Conservation (phyloP, 768 basidiomycete genomes). For the Naganishia kalamii region DNA sequence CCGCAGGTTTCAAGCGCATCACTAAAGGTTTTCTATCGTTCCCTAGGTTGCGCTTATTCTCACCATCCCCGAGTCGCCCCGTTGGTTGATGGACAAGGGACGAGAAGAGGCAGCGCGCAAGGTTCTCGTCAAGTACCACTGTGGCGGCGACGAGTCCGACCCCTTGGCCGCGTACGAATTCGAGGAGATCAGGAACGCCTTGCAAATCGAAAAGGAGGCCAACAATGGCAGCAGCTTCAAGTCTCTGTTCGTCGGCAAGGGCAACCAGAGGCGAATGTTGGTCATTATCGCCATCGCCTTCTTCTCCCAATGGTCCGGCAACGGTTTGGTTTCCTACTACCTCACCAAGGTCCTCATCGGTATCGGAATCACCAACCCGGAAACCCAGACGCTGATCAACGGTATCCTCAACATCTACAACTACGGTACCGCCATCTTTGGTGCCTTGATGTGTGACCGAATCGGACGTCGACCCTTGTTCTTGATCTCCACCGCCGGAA, state of each 20-base stretch:
- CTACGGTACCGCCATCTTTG: constrained; percentile 49
- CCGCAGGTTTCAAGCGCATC: neutral
- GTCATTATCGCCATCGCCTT: constrained; percentile 58
- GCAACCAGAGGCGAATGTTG: constrained; percentile 63
- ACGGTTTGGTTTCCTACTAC: constrained; percentile 62
- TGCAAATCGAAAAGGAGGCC: constrained; percentile 59
- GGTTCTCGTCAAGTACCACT: constrained; percentile 76
- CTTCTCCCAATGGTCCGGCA: constrained; percentile 47
- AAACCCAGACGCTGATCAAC: constrained; percentile 67
- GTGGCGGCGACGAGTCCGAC: constrained; percentile 60
- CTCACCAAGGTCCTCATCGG: constrained; percentile 61
- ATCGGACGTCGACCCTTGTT: constrained; percentile 66
- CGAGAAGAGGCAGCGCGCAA: constrained; percentile 61
- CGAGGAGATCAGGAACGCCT: constrained; percentile 62
- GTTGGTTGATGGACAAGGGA: constrained; percentile 73
- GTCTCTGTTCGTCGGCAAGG: constrained; percentile 58
- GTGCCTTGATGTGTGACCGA: constrained; percentile 61
- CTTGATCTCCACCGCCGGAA: constrained; percentile 23
- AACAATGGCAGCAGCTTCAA: constrained; percentile 53
- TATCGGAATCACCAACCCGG: constrained; percentile 44
- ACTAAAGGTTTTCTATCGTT: constrained; percentile 32
- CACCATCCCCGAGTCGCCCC: constrained; percentile 74
- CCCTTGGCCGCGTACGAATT: constrained; percentile 45
- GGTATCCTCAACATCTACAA: constrained; percentile 69
- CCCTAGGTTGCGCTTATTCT: constrained; percentile 62